Percentiles rank a stretch among this genome's conserved stretches.
Evolutionary conservation across 441 rosid species (phyloP).

Genomic region (Kokia cookei): DNA sequence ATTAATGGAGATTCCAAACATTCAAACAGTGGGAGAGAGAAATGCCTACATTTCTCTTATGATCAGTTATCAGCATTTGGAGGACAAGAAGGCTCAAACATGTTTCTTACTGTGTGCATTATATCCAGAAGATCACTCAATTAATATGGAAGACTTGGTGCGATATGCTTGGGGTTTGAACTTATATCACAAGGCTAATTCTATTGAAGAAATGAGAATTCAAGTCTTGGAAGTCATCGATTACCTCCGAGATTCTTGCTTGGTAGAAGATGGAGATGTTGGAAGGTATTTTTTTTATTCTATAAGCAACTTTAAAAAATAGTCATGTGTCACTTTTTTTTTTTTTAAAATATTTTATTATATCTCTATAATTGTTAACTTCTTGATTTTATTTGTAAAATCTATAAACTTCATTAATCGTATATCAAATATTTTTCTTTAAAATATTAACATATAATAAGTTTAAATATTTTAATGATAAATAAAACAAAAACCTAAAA

Average conservation of each 20-base stretch:
- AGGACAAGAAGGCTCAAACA: not conserved
- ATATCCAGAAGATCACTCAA: not conserved
- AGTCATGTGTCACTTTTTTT: too few relatives aligned
- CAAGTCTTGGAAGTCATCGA: not conserved
- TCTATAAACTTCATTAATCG: too few relatives aligned
- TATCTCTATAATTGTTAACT: too few relatives aligned
- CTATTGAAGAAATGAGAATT: not conserved
- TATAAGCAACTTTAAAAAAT: too few relatives aligned
- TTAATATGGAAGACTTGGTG: not conserved
- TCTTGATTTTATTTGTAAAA: too few relatives aligned
- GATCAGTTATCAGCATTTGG: not conserved
- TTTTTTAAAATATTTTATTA: too few relatives aligned
- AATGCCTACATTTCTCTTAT: not conserved
- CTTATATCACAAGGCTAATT: not conserved
- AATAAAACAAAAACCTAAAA: too few relatives aligned
- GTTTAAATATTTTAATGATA: too few relatives aligned
- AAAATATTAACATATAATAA: too few relatives aligned
- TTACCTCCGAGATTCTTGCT: not conserved
- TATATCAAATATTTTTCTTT: accelerated
- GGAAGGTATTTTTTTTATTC: not conserved
- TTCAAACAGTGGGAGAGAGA: not conserved
- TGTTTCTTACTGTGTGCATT: not conserved
- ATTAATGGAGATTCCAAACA: not conserved
- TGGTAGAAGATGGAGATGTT: not conserved
- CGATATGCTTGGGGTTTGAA: not conserved